Evolutionary conservation across 805 yeast genomes (phyloP).

Genomic region (Yamadazyma scolyti): DNA sequence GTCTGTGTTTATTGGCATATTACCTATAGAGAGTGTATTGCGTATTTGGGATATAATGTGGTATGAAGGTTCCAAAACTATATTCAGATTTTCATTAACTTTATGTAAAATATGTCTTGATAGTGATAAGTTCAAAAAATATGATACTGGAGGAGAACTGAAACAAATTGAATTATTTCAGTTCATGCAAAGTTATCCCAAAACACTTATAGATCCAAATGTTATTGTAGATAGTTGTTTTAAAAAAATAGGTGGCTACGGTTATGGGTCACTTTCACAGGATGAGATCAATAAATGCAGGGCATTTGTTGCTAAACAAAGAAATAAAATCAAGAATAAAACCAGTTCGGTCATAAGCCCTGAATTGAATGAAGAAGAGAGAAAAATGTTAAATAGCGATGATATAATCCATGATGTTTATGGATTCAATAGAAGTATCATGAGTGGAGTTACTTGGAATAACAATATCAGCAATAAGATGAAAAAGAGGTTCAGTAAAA

Average conservation of each 20-base stretch:
- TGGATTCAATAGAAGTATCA: slow-evolving; percentile 40
- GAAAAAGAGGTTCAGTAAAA: slow-evolving; percentile 32
- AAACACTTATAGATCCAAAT: slow-evolving; percentile 64
- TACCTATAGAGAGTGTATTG: slow-evolving; percentile 85
- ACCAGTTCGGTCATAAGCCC: slow-evolving; percentile 25
- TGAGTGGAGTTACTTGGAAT: slow-evolving; percentile 64
- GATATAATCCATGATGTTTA: slow-evolving; percentile 41
- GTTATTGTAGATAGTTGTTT: slow-evolving; percentile 69
- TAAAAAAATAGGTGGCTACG: slow-evolving; percentile 60
- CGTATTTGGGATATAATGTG: slow-evolving; percentile 94
- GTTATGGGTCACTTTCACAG: slow-evolving; percentile 72
- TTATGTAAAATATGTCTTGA: slow-evolving; percentile 63
- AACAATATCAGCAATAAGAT: slow-evolving; percentile 54
- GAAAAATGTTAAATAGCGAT: slow-evolving; percentile 21
- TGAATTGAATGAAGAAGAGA: slow-evolving; percentile 37
- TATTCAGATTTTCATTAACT: slow-evolving; percentile 79
- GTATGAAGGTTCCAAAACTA: slow-evolving; percentile 84
- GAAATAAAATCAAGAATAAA: slow-evolving; percentile 37
- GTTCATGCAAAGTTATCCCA: slow-evolving; percentile 79
- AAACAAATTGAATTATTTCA: slow-evolving; percentile 64
- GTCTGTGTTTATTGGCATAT: slow-evolving; percentile 89
- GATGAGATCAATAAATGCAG: slow-evolving; percentile 78
- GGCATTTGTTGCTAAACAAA: slow-evolving; percentile 66
- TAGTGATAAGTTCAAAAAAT: slow-evolving; percentile 54
- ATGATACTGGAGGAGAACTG: slow-evolving; percentile 22